Conservation (phyloP, 2,329 filamentous ascomycete genomes). For the Cercospora nicotianae region DNA sequence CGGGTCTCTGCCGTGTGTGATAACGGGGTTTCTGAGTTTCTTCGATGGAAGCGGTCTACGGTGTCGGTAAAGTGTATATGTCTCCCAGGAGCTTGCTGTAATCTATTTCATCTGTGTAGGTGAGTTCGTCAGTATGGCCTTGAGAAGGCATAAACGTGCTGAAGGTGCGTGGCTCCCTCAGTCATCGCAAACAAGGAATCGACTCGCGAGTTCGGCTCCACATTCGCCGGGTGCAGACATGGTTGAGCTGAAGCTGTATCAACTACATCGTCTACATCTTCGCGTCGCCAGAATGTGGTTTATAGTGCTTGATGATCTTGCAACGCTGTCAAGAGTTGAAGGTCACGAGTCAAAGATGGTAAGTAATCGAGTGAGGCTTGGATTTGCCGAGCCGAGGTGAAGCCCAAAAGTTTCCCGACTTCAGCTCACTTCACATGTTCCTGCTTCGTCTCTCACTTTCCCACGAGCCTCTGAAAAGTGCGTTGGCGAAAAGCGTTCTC, state of each 20-base stretch:
- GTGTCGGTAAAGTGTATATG: background rate
- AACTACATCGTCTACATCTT: background rate
- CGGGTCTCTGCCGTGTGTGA: background rate
- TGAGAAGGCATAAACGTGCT: background rate
- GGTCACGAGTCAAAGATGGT: background rate
- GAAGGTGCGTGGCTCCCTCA: background rate
- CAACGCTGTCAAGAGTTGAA: background rate
- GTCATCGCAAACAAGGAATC: background rate
- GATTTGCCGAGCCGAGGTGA: slow-evolving; percentile 8
- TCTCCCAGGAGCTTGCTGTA: background rate
- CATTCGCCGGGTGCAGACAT: background rate
- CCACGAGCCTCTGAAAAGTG: background rate
- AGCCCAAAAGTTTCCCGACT: slow-evolving; percentile 2
- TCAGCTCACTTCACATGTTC: background rate
- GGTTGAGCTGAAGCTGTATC: background rate
- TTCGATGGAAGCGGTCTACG: background rate
- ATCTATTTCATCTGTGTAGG: background rate
- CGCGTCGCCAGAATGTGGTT: background rate
- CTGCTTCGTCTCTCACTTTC: background rate
- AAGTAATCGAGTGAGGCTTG: background rate
- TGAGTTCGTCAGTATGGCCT: background rate
- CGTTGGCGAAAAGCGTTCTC: background rate
- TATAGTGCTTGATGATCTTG: background rate
- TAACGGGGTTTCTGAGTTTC: background rate
- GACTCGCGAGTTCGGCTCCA: background rate